These are phyloP conservation scores for Akanthomyces dipterigenus DNA, from an alignment of 2,329 filamentous ascomycete genomes.

Conservation along the genomic window DNA sequence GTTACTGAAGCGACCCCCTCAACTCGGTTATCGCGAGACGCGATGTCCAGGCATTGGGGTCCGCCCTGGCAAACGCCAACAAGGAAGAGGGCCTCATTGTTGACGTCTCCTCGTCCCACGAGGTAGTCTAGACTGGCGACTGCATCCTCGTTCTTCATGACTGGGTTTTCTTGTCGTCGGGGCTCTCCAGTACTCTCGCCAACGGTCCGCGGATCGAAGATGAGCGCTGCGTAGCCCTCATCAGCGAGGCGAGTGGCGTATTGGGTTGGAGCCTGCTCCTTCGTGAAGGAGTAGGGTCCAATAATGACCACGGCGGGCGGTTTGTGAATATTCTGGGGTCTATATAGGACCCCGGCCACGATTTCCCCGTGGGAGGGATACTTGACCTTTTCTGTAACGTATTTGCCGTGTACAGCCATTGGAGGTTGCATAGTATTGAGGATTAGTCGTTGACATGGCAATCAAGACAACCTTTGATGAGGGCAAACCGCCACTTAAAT, in stretches of 20 bases:
- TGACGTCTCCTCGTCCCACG: constrained; percentile 19
- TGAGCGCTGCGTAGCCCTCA: constrained; percentile 24
- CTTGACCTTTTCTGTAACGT: constrained; percentile 21
- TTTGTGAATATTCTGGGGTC: constrained; percentile 18
- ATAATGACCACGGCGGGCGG: constrained; percentile 24
- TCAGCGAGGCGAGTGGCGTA: constrained; percentile 25
- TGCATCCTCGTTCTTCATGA: constrained; percentile 25
- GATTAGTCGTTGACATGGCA: too few species aligned
- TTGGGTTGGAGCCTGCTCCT: constrained; percentile 24
- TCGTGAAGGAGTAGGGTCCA: constrained; percentile 22
- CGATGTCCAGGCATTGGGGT: constrained; percentile 23
- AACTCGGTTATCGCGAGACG: constrained; percentile 20
- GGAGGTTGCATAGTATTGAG: neutral
- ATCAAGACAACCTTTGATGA: too few species aligned
- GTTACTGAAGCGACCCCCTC: constrained; percentile 19
- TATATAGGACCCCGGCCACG: constrained; percentile 16
- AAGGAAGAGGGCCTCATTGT: constrained; percentile 20
- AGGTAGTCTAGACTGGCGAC: constrained; percentile 24
- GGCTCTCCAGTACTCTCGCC: constrained; percentile 24
- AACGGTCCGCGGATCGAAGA: constrained; percentile 25
- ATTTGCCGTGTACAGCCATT: constrained; percentile 21
- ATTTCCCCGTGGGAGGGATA: constrained; percentile 23
- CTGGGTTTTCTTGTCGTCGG: constrained; percentile 22
- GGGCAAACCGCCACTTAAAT: too few species aligned
- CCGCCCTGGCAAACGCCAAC: constrained; percentile 25